phyloP scores from a whole-genome alignment of 192 early-diverging fungal genomes.

The Obelidium mucronatum region DNA sequence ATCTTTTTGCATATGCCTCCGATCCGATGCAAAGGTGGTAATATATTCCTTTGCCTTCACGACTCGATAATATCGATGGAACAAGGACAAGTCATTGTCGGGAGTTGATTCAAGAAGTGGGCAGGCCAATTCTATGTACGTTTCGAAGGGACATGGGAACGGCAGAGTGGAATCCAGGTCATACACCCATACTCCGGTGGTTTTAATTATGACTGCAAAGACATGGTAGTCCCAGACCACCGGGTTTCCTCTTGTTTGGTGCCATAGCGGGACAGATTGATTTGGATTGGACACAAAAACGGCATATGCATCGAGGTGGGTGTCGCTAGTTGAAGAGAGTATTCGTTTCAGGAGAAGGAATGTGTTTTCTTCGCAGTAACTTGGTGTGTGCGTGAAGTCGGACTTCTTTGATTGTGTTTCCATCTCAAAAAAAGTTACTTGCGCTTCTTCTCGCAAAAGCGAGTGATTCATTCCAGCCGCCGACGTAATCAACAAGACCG shows the following conservation, averaged over 20 bases:
- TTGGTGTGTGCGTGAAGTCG: constrained; percentile 14
- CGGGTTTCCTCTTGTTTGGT: constrained; percentile 13
- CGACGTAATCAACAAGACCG: too few species aligned
- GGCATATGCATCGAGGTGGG: not conserved
- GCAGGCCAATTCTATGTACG: not conserved
- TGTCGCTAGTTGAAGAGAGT: not conserved
- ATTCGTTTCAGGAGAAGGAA: constrained; percentile 10
- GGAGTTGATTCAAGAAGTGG: not conserved
- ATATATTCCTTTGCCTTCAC: not conserved
- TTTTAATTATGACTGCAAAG: not conserved
- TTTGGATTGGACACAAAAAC: constrained; percentile 20
- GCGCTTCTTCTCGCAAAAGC: too few species aligned
- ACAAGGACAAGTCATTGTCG: not conserved
- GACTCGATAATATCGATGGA: not conserved
- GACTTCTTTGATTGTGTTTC: not conserved
- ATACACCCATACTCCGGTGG: not conserved
- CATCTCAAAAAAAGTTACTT: too few species aligned
- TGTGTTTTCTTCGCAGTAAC: constrained; percentile 28
- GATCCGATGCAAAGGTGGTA: constrained; percentile 1
- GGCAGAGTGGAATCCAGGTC: constrained; percentile 25
- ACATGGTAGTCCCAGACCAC: constrained; percentile 34
- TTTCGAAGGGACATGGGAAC: not conserved
- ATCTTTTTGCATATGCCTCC: constrained; percentile 5
- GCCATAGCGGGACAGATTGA: not conserved
- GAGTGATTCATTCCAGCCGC: too few species aligned